A percentile compares a stretch with the other conserved stretches of the same genome.
Evolutionary conservation across 2,329 filamentous ascomycete genomes (phyloP).

Genomic region (Stagonosporopsis cucurbitacearum): DNA sequence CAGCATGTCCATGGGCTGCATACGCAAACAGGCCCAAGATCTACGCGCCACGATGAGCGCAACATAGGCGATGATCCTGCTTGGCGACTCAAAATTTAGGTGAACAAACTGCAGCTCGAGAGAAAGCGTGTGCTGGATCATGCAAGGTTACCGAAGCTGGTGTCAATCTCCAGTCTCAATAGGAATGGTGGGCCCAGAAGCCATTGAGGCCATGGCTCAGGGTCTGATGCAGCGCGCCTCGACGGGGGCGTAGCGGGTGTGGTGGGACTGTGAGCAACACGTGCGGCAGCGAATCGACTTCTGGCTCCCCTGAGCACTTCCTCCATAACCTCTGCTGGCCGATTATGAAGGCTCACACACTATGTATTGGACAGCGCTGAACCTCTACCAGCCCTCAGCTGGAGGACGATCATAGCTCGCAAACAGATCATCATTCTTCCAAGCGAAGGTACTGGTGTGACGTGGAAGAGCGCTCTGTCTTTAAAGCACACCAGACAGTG

Average conservation of each 20-base stretch:
- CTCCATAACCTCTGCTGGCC: background rate
- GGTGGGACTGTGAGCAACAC: constrained; percentile 4
- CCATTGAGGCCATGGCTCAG: constrained; percentile 6
- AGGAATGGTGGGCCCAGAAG: background rate
- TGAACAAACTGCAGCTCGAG: background rate
- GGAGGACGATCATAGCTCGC: background rate
- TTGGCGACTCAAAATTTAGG: constrained; percentile 8
- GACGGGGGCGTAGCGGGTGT: background rate
- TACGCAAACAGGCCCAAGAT: background rate
- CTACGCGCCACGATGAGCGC: background rate
- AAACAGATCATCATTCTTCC: background rate
- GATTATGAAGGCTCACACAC: background rate
- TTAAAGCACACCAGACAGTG: background rate
- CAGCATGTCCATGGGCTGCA: background rate
- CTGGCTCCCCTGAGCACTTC: background rate
- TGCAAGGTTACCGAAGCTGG: constrained; percentile 13
- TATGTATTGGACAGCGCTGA: background rate
- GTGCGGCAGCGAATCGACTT: background rate
- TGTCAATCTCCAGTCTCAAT: constrained; percentile 12
- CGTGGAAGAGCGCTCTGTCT: background rate
- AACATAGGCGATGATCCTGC: constrained; percentile 1
- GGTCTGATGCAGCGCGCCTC: constrained; percentile 8
- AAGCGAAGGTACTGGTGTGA: background rate
- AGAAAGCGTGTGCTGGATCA: constrained; percentile 6
- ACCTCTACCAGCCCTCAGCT: background rate